Evolutionary conservation across 192 early-diverging fungal species (phyloP).

Genomic region (Funneliformis mosseae): DNA sequence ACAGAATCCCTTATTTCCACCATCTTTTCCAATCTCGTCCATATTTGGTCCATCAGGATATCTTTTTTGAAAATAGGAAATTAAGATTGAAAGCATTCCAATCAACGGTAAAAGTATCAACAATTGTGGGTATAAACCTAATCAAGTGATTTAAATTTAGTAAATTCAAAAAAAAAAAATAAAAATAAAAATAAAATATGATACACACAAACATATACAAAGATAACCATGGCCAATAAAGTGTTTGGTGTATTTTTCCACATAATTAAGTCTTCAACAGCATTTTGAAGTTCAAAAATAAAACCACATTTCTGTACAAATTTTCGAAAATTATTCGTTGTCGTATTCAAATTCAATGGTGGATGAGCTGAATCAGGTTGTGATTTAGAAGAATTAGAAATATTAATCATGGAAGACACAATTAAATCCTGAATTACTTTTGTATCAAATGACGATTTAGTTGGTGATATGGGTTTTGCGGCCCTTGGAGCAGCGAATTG

Average conservation of each 20-base stretch:
- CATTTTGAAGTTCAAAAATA: constrained; percentile 66
- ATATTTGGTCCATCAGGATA: constrained; percentile 26
- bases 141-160: background rate
- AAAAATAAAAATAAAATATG: too few species aligned
- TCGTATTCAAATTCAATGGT: constrained; percentile 64
- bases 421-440: constrained; percentile 46
- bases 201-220: constrained; percentile 59
- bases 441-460: constrained; percentile 35
- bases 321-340: constrained; percentile 68
- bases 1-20: constrained; percentile 28
- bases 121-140: constrained; percentile 41
- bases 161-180: constrained; percentile 1
- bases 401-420: constrained; percentile 50
- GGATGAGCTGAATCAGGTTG: constrained; percentile 53
- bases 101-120: constrained; percentile 40
- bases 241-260: constrained; percentile 75
- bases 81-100: constrained; percentile 24
- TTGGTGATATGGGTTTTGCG: constrained; percentile 28
- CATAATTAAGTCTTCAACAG: constrained; percentile 59
- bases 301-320: constrained; percentile 68
- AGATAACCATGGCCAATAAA: constrained; percentile 51
- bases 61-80: constrained; percentile 30
- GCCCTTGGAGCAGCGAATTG: constrained; percentile 12
- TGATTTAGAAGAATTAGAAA: constrained; percentile 39
- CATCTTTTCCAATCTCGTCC: constrained; percentile 14